Conservation (phyloP, 2,329 filamentous ascomycete species). For the Fusarium pseudocircinatum region DNA sequence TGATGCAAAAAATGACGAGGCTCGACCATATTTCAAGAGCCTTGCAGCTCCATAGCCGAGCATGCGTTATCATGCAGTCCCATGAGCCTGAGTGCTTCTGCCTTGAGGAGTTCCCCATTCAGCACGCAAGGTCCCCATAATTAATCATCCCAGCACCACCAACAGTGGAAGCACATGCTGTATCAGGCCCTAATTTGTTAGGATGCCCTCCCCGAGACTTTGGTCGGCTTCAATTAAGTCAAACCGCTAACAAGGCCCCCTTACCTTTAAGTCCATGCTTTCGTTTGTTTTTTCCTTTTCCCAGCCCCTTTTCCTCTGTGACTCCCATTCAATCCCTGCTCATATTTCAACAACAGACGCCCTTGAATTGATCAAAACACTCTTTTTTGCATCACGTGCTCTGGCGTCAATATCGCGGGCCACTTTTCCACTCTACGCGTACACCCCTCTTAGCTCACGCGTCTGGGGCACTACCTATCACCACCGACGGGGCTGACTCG, state of each 20-base stretch:
- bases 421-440: constrained; percentile 22
- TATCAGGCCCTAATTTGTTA: constrained; percentile 5
- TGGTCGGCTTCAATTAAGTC: constrained; percentile 10
- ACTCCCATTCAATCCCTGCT: constrained; percentile 24
- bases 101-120: constrained; percentile 36
- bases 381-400: constrained; percentile 29
- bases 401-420: constrained; percentile 5
- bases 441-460: constrained; percentile 8
- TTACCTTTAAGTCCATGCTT: constrained; percentile 14
- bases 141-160: constrained; percentile 17
- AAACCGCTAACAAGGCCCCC: constrained; percentile 24
- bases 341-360: background rate
- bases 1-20: constrained; percentile 31
- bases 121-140: constrained; percentile 13
- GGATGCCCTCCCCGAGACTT: constrained; percentile 4
- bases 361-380: constrained; percentile 13
- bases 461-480: constrained; percentile 37
- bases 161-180: constrained; percentile 3
- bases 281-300: background rate
- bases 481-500: constrained; percentile 35
- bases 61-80: constrained; percentile 43
- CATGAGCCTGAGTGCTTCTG: constrained; percentile 38
- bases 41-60: constrained; percentile 38
- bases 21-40: constrained; percentile 24
- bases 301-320: constrained; percentile 30